phyloP scores from a whole-genome alignment of 441 rosid species.

The Populus hybrid region DNA sequence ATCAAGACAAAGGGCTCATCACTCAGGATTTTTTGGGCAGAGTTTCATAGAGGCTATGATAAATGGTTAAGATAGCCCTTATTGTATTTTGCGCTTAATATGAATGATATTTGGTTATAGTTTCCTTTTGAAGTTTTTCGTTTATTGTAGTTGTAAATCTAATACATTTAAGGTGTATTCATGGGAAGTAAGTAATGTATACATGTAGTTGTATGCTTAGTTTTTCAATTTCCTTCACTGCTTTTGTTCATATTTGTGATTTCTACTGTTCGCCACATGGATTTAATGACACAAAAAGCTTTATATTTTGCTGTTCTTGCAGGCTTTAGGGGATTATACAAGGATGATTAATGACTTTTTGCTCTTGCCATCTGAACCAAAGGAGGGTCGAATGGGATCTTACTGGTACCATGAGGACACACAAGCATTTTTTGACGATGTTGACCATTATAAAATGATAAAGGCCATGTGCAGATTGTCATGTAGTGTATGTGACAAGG shows the following conservation, averaged over 20 bases:
- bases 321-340: slow-evolving; percentile 94
- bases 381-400: slow-evolving; percentile 66
- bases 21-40: neutral
- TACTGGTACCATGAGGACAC: slow-evolving; percentile 93
- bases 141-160: neutral
- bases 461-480: slow-evolving; percentile 98
- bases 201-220: neutral
- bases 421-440: slow-evolving; percentile 78
- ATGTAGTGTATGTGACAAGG: slow-evolving; percentile 78
- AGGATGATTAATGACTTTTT: slow-evolving; percentile 81
- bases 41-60: neutral
- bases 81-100: neutral
- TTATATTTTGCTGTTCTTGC: slow-evolving; percentile 13
- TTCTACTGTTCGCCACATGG: neutral
- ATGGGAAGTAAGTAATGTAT: neutral
- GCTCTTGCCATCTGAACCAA: slow-evolving; percentile 65
- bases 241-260: neutral
- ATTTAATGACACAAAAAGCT: neutral
- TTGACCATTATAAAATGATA: slow-evolving; percentile 87
- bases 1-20: neutral
- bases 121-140: neutral
- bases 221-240: neutral
- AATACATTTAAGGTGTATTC: neutral
- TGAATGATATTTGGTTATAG: neutral
- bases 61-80: neutral